Evolutionary conservation across 2,329 filamentous ascomycete species (phyloP), one percentile per base, ranked within the genome.

Genomic region (Xylariaceae sp.): DNA sequence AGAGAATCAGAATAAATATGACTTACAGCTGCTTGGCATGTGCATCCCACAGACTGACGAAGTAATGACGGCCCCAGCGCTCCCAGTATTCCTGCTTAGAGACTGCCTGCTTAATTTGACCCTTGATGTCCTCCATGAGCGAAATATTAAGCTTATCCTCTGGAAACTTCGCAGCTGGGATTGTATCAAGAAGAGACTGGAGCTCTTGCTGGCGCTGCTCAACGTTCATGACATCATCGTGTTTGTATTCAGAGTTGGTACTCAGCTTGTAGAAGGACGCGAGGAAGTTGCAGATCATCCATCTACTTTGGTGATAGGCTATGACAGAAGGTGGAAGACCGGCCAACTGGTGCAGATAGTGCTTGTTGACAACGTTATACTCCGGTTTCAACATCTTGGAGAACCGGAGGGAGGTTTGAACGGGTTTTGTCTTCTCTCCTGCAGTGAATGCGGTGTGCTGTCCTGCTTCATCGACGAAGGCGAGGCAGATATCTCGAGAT

Each of bases 11-110:
- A 11, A n/a, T 34, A 2, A 21, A 16, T 25, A 17, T 25, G n/a
- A 50, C 54, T 25, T 52, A 59, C 58, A 75, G 63, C 59, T 83
- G 80, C 20, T 72, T 68, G 1, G 68, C 66, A 53, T 84, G 77
- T 0, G 79, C 79, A 48, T 74, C 71, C 21, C 75, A 72, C 2
- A 82, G 66, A 6, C 75, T 77, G 0, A 73, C 74, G 5, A 83
- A 69, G 57, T 78, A 84, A 59, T 83, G 79, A 5, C 58, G 55
- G 6, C 79, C 79, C 80, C 80, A 84, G 58, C 62, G 69, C 2
- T 29, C 3, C 52, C 73, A 79, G 54, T 71, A 72, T 0, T 55
- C 47, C 0, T 44, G 16, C 0, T 53, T 56, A 2, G 63, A 60
- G 2, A 81, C 56, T 0, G 78, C 78, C 14, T 79, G 60, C 5